These are phyloP conservation scores for Dendrocalamus latiflorus DNA, from an alignment of 202 grass and related monocot species.

Conservation along the genomic window DNA sequence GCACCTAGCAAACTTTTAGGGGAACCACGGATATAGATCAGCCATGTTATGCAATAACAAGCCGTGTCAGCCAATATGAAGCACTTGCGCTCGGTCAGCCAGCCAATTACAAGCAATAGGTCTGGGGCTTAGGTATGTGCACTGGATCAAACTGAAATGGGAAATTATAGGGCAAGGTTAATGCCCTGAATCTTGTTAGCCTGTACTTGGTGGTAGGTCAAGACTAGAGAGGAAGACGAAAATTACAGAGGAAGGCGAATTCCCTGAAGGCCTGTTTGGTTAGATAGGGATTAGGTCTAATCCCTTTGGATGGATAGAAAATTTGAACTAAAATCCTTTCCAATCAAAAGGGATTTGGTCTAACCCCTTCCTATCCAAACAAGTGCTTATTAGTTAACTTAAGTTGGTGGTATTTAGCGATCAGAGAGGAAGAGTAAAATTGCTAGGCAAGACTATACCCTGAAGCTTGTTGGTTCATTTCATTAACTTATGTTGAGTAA, in stretches of 20 bases:
- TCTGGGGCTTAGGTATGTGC: neutral
- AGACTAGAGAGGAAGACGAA: neutral
- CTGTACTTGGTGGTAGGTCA: neutral
- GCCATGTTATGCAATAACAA: neutral
- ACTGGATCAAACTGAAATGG: neutral
- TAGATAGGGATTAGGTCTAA: no score
- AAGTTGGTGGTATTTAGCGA: neutral
- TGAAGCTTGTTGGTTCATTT: neutral
- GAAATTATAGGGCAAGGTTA: neutral
- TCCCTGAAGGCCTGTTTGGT: neutral
- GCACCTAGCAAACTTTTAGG: neutral
- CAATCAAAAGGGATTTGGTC: no score
- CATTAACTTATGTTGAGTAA: neutral
- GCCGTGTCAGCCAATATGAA: neutral
- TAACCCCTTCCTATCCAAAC: no score
- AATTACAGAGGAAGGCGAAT: neutral
- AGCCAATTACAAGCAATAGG: neutral
- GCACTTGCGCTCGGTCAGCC: neutral
- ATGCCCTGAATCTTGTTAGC: neutral
- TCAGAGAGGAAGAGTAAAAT: neutral
- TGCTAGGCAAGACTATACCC: neutral
- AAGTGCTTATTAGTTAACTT: neutral
- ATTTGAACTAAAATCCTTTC: no score
- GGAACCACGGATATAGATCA: neutral
- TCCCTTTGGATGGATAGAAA: no score